Base-by-base conservation (phyloP, 176 grass and related monocot species). In the Triticum urartu region DNA sequence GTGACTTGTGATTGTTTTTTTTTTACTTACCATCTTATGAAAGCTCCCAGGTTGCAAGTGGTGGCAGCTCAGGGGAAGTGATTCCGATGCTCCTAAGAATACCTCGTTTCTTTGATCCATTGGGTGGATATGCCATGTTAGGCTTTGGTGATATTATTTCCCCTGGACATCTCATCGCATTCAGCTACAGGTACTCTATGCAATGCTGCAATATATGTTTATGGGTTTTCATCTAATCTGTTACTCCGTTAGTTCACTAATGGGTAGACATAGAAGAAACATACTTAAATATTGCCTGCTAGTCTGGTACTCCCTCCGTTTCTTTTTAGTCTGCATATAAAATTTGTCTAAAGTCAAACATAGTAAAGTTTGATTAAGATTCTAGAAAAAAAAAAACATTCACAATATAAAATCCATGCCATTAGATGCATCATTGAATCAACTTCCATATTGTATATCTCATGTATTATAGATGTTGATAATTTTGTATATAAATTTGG, bases 111-210 rank as follows among this genome's bases (percentile, higher is more conserved):
- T 95, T 95, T 92, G 96, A 98, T 92, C 93, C 95, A 81, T 98
- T 93, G 95, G 95, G 93, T 87, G 95, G 95, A 25, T 95, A 98
- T 26, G 93, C 95, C 81, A 98, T 98, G 88, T 95, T 98, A 84
- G 90, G 95, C 77, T 98, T 98, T 84, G 95, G 96, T 64, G 96
- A 98, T 82, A 95, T 98, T 87, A 89, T 95, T 80, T 95, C 91
- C 79, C 96, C 96, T 62, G 93, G 96, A 66, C 91, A 95, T 75
- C 96, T 98, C 81, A 88, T 98, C 64, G 96, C 91, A 39, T 95
- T 98, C 88, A 91, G 96, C 78, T 95, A 94, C 67, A 98, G 96
- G 96, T 98, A 88, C 30, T 83, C 26, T 83, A 25, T 59, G 50
- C 38, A 17, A 69, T 87, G 34, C 47, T 84, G 45, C 33, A 42